phyloP scores from a whole-genome alignment of 345 rosid species.

The Kernera saxatilis region DNA sequence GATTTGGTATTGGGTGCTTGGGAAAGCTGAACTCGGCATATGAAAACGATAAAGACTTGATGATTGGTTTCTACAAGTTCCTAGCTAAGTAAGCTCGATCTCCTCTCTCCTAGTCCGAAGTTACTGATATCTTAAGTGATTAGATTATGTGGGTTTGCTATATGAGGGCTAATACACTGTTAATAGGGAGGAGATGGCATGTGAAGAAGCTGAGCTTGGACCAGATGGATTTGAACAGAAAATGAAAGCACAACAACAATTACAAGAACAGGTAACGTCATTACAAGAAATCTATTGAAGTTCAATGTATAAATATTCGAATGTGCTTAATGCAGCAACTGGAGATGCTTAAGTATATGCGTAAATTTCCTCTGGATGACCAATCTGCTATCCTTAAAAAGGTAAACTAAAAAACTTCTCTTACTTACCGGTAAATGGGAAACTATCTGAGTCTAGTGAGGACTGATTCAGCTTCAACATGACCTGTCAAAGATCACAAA shows the following conservation, averaged over 20 bases:
- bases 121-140: neutral
- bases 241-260: slow-evolving; percentile 42
- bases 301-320: neutral
- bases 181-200: slow-evolving; percentile 63
- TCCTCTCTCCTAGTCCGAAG: neutral
- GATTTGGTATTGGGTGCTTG: slow-evolving; percentile 70
- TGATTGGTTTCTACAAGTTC: slow-evolving; percentile 68
- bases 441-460: neutral
- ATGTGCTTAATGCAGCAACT: slow-evolving; percentile 50
- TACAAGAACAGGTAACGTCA: slow-evolving; percentile 52
- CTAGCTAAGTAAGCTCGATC: slow-evolving; percentile 51
- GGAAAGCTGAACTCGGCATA: slow-evolving; percentile 63
- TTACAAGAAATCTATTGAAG: neutral
- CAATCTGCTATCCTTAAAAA: slow-evolving; percentile 67
- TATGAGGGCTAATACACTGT: neutral
- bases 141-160: neutral
- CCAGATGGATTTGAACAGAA: slow-evolving; percentile 53
- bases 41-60: slow-evolving; percentile 74
- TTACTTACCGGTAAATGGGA: neutral
- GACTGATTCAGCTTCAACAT: neutral
- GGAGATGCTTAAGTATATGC: slow-evolving; percentile 81
- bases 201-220: slow-evolving; percentile 86
- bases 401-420: slow-evolving; percentile 24
- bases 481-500: neutral
- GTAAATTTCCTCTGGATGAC: slow-evolving; percentile 56